A percentile compares a stretch with the other conserved stretches of the same genome.
Evolutionary conservation across 1,284 basidiomycete species (phyloP).

Genomic region (Bondarzewia mesenterica): DNA sequence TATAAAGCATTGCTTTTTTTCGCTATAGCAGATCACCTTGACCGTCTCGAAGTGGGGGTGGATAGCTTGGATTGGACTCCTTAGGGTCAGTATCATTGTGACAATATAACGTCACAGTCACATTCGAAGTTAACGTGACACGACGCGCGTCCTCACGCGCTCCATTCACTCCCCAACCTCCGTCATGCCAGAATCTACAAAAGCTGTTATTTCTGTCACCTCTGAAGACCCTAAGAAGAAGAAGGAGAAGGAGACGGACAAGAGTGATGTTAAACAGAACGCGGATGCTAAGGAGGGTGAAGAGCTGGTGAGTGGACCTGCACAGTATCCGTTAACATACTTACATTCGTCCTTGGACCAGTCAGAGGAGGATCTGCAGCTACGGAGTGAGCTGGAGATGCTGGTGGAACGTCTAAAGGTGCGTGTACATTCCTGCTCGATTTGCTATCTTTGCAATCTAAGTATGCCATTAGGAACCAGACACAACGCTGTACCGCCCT

Average conservation of each 20-base stretch:
- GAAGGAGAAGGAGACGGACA: slow-evolving; percentile 46
- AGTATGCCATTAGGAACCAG: slow-evolving; percentile 53
- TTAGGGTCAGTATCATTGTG: no score
- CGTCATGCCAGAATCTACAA: slow-evolving; percentile 48
- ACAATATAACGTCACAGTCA: background rate
- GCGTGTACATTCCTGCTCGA: slow-evolving; percentile 12
- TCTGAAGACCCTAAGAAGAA: slow-evolving; percentile 71
- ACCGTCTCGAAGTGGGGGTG: no score
- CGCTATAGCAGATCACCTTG: no score
- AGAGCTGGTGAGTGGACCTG: slow-evolving; percentile 61
- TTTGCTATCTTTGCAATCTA: slow-evolving; percentile 3
- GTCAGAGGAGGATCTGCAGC: slow-evolving; percentile 94
- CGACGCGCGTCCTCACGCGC: slow-evolving; percentile 1
- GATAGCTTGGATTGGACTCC: no score
- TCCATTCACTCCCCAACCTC: background rate
- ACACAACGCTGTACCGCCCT: slow-evolving; percentile 79
- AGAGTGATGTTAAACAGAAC: slow-evolving; percentile 44
- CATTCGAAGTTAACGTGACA: background rate
- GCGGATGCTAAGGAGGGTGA: slow-evolving; percentile 60
- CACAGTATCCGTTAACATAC: background rate
- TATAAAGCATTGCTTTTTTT: no score
- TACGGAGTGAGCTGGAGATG: slow-evolving; percentile 97
- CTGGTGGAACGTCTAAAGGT: slow-evolving; percentile 92
- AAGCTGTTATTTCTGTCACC: slow-evolving; percentile 49
- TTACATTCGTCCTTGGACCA: slow-evolving; percentile 21